phyloP scores from a whole-genome alignment of 169 alveolate genomes.

The Perkinsus olseni region DNA sequence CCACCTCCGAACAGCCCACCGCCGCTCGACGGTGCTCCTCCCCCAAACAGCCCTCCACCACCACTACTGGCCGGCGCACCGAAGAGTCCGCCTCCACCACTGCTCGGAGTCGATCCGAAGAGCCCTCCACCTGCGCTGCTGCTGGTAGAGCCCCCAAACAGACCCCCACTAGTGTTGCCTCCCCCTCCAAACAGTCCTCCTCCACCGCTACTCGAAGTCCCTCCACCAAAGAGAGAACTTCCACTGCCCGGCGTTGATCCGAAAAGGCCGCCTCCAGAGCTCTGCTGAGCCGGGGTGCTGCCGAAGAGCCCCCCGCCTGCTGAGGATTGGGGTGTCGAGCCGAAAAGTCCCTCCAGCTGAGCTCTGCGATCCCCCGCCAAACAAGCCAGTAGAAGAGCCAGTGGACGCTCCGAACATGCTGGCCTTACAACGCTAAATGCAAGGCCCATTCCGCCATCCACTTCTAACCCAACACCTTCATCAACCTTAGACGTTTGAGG shows the following conservation, averaged over 20 bases:
- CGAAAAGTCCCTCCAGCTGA: background rate
- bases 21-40: background rate
- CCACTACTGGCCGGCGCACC: background rate
- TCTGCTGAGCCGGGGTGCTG: background rate
- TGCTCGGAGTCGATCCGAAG: background rate
- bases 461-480: background rate
- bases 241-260: background rate
- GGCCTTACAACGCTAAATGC: background rate
- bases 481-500: background rate
- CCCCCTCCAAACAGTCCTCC: background rate
- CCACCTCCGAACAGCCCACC: background rate
- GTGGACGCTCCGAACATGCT: background rate
- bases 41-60: background rate
- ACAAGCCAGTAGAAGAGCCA: background rate
- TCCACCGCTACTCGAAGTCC: background rate
- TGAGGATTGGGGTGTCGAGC: background rate
- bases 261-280: background rate
- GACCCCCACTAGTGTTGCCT: background rate
- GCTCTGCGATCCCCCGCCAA: background rate
- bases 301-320: background rate
- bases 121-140: background rate
- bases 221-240: background rate
- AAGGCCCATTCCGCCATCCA: too few species aligned
- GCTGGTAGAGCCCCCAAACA: background rate
- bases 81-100: background rate